Conservation (phyloP, 352 stramenopile genomes). For the Globisporangium viniferum region DNA sequence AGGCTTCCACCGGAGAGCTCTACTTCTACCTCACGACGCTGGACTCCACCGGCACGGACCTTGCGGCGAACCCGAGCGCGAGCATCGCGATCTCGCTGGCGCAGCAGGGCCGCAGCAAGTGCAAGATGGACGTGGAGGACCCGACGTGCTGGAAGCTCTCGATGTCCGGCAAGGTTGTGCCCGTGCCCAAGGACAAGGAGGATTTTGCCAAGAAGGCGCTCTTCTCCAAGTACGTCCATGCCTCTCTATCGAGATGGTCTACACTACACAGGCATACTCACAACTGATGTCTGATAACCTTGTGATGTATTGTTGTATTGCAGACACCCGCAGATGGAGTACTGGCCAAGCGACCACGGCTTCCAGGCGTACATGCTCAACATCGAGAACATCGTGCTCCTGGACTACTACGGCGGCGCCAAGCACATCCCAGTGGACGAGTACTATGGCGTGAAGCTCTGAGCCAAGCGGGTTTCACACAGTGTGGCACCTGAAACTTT, state of each 20-base stretch:
- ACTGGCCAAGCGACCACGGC: conserved; percentile 56
- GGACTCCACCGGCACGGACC: conserved; percentile 45
- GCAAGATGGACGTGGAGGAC: conserved; percentile 67
- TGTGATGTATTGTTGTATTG: not conserved
- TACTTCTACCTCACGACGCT: conserved; percentile 71
- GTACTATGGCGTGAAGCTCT: conserved; percentile 59
- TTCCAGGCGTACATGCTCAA: conserved; percentile 54
- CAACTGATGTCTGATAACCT: not conserved
- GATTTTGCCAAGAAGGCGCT: conserved; percentile 49
- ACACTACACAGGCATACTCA: not conserved
- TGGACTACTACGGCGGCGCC: conserved; percentile 70
- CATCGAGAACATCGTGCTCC: conserved; percentile 56
- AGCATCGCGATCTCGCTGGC: conserved; percentile 61
- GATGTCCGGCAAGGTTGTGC: conserved; percentile 50
- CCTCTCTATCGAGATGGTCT: not conserved
- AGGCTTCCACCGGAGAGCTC: conserved; percentile 53
- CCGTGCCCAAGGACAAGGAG: conserved; percentile 35
- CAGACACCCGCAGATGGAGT: conserved; percentile 67
- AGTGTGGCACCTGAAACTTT: not conserved
- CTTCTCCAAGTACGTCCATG: conserved; percentile 55
- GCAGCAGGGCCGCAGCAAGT: conserved; percentile 44
- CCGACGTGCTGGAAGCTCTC: conserved; percentile 73
- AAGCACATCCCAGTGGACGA: conserved; percentile 60
- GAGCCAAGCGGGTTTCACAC: not conserved
- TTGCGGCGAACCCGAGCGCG: conserved; percentile 49